A percentile compares a stretch with the other conserved stretches of the same genome.
Evolutionary conservation across 148 eudicot species (phyloP).

Genomic region (Arctostaphylos glauca): DNA sequence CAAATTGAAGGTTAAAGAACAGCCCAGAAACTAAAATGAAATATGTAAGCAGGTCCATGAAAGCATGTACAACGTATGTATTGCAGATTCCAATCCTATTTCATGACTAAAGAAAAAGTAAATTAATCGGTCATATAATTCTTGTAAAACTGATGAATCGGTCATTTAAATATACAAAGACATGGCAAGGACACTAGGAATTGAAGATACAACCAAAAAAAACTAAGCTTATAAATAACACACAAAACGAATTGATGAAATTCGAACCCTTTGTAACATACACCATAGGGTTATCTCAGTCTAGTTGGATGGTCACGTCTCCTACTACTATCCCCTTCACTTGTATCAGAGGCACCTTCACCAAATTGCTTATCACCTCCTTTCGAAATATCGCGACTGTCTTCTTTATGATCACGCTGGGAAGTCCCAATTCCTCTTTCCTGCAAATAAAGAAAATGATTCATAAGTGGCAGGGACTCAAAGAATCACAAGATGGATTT

Average conservation of each 20-base stretch:
- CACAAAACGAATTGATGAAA: slow-evolving; percentile 14
- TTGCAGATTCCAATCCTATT: background rate
- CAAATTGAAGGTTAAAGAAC: too few relatives aligned
- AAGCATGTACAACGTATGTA: background rate
- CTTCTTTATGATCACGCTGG: slow-evolving; percentile 38
- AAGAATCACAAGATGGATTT: background rate
- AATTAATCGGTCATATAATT: slow-evolving; percentile 2
- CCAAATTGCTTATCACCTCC: slow-evolving; percentile 31
- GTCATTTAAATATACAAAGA: slow-evolving; percentile 4
- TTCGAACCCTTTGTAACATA: background rate
- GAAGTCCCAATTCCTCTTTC: slow-evolving; percentile 53
- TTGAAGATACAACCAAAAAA: slow-evolving; percentile 3
- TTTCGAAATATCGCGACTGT: slow-evolving; percentile 28
- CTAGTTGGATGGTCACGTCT: slow-evolving; percentile 39
- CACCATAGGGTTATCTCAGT: slow-evolving; percentile 43
- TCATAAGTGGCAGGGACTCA: background rate
- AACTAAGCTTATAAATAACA: slow-evolving; percentile 8
- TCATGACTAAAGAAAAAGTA: background rate
- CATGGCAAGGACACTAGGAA: background rate
- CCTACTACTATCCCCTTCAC: slow-evolving; percentile 55
- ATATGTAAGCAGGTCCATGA: background rate
- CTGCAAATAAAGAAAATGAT: slow-evolving; percentile 32
- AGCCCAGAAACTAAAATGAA: background rate
- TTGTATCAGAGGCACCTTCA: slow-evolving; percentile 52
- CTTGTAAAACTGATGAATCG: background rate